Conservation (phyloP, 1,139 yeast genomes). For the Dujonia santamariae region DNA sequence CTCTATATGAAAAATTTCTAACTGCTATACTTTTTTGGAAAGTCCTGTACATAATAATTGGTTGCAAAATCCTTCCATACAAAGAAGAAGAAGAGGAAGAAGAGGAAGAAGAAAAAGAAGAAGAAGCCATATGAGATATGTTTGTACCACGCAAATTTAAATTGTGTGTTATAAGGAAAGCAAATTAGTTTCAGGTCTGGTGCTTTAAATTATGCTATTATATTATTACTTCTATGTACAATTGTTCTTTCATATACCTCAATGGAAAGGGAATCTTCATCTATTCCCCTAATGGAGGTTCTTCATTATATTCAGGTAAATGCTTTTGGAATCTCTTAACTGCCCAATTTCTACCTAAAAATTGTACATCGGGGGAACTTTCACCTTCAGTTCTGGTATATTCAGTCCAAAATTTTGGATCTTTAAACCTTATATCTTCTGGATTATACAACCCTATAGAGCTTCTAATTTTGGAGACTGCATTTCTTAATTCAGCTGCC, state of each 20-base stretch:
- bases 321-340: slow-evolving; percentile 62
- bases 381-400: slow-evolving; percentile 64
- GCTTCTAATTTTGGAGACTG: slow-evolving; percentile 59
- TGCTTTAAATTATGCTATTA: no score
- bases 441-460: slow-evolving; percentile 47
- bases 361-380: slow-evolving; percentile 63
- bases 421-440: slow-evolving; percentile 61
- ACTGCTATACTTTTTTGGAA: no score
- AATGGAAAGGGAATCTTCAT: background rate
- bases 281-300: slow-evolving; percentile 9
- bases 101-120: no score
- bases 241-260: background rate
- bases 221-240: no score
- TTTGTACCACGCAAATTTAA: no score
- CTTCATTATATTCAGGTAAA: slow-evolving; percentile 38
- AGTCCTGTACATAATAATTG: no score
- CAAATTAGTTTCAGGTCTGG: no score
- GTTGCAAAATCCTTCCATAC: no score
- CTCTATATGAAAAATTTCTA: no score
- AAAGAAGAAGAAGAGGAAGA: no score
- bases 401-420: slow-evolving; percentile 69
- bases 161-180: no score
- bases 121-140: no score
- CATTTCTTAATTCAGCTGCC: slow-evolving; percentile 64
- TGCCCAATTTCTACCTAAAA: slow-evolving; percentile 81